Conservation (phyloP, 495 filamentous ascomycete genomes). For the Astrocystis sublimbata region DNA sequence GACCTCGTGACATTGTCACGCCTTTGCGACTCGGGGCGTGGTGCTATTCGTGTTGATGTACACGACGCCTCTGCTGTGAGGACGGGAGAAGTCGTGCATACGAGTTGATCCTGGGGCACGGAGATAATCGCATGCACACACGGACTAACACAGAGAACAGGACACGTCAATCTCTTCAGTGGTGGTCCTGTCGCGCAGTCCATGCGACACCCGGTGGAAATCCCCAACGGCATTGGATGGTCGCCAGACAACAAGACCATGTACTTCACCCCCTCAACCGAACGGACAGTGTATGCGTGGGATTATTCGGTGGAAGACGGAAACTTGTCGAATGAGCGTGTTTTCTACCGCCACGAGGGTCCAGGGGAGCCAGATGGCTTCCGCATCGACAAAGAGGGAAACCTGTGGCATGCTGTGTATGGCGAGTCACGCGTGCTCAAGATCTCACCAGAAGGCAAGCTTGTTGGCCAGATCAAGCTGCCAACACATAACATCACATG, state of each 20-base stretch:
- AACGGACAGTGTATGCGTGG: slow-evolving; percentile 69
- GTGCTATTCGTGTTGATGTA: not conserved
- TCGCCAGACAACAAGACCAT: slow-evolving; percentile 68
- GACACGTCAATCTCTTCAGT: slow-evolving; percentile 43
- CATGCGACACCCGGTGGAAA: slow-evolving; percentile 54
- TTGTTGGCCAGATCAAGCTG: slow-evolving; percentile 65
- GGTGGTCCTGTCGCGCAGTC: slow-evolving; percentile 22
- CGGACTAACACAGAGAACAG: slow-evolving; percentile 23
- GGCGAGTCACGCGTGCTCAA: slow-evolving; percentile 68
- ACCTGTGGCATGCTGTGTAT: slow-evolving; percentile 78
- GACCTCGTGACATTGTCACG: not conserved
- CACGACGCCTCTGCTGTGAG: not conserved
- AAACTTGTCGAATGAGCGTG: slow-evolving; percentile 62
- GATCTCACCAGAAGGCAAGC: slow-evolving; percentile 62
- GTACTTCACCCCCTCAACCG: slow-evolving; percentile 81
- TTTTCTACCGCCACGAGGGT: slow-evolving; percentile 65
- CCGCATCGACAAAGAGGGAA: slow-evolving; percentile 69
- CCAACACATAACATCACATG: slow-evolving; percentile 73
- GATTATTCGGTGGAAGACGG: slow-evolving; percentile 64
- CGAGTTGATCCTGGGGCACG: not conserved
- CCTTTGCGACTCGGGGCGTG: not conserved
- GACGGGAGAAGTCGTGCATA: slow-evolving; percentile 1
- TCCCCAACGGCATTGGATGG: slow-evolving; percentile 86
- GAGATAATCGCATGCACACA: not conserved
- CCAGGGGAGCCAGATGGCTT: slow-evolving; percentile 72